phyloP scores from a whole-genome alignment of 2,329 filamentous ascomycete species.

The Colletotrichum abscissum region DNA sequence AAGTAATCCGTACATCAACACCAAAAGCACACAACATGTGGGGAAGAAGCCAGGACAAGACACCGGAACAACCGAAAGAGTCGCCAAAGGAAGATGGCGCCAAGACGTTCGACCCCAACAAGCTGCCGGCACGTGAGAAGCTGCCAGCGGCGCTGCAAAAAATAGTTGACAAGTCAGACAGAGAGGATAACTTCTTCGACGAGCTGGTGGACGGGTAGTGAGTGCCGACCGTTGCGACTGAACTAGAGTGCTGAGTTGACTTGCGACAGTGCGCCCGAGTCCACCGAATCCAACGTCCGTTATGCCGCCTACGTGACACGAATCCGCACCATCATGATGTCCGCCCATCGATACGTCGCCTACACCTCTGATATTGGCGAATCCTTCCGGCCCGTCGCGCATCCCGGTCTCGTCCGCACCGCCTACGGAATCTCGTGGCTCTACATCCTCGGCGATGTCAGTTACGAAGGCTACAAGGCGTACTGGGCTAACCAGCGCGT shows the following conservation, averaged over 20 bases:
- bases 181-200: conserved; percentile 80
- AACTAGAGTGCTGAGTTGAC: conserved; percentile 34
- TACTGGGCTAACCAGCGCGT: conserved; percentile 87
- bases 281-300: conserved; percentile 85
- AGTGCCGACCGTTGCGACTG: conserved; percentile 47
- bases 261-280: conserved; percentile 72
- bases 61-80: conserved; percentile 41
- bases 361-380: conserved; percentile 98
- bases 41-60: conserved; percentile 51
- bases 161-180: conserved; percentile 67
- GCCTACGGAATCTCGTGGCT: conserved; percentile 95
- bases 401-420: conserved; percentile 81
- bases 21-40: conserved; percentile 46
- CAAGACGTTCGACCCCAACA: conserved; percentile 54
- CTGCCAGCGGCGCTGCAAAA: conserved; percentile 67
- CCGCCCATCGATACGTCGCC: conserved; percentile 94
- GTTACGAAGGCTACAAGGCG: conserved; percentile 94
- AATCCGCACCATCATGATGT: conserved; percentile 86
- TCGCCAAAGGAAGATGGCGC: conserved; percentile 39
- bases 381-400: conserved; percentile 92
- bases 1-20: conserved; percentile 18
- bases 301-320: conserved; percentile 94
- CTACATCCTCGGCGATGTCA: conserved; percentile 91
- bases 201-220: conserved; percentile 84
- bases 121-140: conserved; percentile 60